Conservation (phyloP, 106 monocot species). For the Platanthera zijinensis region DNA sequence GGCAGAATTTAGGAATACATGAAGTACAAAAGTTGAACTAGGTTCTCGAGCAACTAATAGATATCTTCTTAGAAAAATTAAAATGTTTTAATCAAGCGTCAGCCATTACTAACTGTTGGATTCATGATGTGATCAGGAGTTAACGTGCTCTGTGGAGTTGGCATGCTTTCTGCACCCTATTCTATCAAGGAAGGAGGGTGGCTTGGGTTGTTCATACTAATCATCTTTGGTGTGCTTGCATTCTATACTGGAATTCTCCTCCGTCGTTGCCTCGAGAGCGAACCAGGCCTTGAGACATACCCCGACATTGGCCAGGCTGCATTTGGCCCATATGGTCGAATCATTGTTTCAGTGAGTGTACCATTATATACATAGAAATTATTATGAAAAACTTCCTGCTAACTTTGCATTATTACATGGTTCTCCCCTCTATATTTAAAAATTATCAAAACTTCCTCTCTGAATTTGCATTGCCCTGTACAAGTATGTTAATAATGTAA, state of each 20-base stretch:
- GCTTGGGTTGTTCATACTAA: slow-evolving; percentile 51
- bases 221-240: slow-evolving; percentile 42
- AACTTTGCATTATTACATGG: too few relatives aligned
- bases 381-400: too few relatives aligned
- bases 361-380: background rate
- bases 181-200: slow-evolving; percentile 79
- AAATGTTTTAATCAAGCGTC: background rate
- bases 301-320: slow-evolving; percentile 91
- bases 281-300: slow-evolving; percentile 74
- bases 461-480: too few relatives aligned
- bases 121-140: slow-evolving; percentile 32
- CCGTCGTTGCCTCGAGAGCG: slow-evolving; percentile 65
- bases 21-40: background rate
- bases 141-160: slow-evolving; percentile 86
- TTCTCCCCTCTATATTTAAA: too few relatives aligned
- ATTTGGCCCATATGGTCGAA: slow-evolving; percentile 65
- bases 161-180: slow-evolving; percentile 81
- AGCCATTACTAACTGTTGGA: background rate
- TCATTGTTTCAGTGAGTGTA: slow-evolving; percentile 57
- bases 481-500: too few relatives aligned
- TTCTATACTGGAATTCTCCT: slow-evolving; percentile 78
- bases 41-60: background rate
- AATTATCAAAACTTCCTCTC: too few relatives aligned
- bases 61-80: background rate
- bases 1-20: background rate